Evolutionary conservation across 2,329 filamentous ascomycete species (phyloP), one percentile per base, ranked within the genome.

Genomic region (Talaromyces sp.): DNA sequence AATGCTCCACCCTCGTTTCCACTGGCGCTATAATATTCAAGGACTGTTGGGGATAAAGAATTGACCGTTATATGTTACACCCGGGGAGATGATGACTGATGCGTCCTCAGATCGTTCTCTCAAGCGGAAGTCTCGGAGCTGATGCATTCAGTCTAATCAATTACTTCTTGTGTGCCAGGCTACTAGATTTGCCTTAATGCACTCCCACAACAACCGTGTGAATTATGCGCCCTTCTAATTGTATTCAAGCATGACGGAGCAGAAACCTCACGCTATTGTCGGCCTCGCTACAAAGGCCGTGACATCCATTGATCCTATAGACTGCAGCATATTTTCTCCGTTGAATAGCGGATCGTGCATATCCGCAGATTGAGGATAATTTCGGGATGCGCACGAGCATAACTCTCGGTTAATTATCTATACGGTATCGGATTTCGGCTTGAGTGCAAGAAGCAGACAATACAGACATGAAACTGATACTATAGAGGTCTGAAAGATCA

Each of bases 291-390:
- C 48, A 13, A 52, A 52, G 48, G 48, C 27, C 14, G 50, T 54
- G 50, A n/a, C 27, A 54, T 19, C 50, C 27, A 19, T 72, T 3
- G 57, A 66, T 33, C 27, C 24, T 48, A 48, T 35, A 56, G 50
- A 56, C 6, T 56, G 27, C 50, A 35, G 50, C 14, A 56, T 56
- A 19, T 22, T 16, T 16, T 37, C 52, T 56, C 31, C 19, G 37
- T 56, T n/a, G 52, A 31, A 56, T 56, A 56, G 27, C 19, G 31
- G 31, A 31, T 56, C 27, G n/a, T 37, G 35, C 27, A 56, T 56
- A 56, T 56, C 27, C 50, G 24, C 24, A 56, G 33, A 24, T 35
- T 56, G 50, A 56, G 50, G 50, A 56, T 56, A 56, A 56, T 56
- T 35, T 14, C 27, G 27, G n/a, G 35, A 35, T 56, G 5, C 10